Conservation (phyloP, 2,329 filamentous ascomycete species). For the Cladosporium sp. region DNA sequence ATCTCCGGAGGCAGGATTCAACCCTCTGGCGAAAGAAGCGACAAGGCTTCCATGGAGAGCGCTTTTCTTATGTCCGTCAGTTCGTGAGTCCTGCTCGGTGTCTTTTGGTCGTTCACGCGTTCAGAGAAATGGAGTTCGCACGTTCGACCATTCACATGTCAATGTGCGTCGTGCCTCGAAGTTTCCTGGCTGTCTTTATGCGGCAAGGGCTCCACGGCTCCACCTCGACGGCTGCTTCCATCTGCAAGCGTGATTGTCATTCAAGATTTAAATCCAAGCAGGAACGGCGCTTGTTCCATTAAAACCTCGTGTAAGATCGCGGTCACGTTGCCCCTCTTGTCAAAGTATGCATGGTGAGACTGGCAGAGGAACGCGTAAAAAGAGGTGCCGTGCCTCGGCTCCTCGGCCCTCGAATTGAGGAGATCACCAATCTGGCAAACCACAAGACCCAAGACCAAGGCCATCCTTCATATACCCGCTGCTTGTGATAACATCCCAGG, state of each 20-base stretch:
- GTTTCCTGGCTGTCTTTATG: neutral
- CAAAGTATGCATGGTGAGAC: neutral
- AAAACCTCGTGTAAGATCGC: neutral
- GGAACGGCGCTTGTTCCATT: neutral
- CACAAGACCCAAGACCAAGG: conserved; percentile 8
- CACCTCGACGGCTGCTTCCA: neutral
- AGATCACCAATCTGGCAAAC: neutral
- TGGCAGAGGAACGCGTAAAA: neutral
- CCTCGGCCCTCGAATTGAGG: neutral
- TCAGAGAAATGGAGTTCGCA: neutral
- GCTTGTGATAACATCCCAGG: conserved; percentile 6
- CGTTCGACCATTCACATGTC: neutral
- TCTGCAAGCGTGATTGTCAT: neutral
- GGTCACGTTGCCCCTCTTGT: conserved; percentile 3
- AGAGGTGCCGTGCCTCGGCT: conserved; percentile 6
- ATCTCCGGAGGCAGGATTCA: neutral
- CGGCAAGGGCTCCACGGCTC: neutral
- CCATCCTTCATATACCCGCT: neutral
- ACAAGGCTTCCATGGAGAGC: neutral
- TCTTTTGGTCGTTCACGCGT: too few species aligned
- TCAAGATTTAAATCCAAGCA: neutral
- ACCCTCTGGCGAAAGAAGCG: neutral
- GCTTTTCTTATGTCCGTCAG: neutral
- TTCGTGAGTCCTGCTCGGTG: neutral
- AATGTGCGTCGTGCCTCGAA: neutral